phyloP scores from a whole-genome alignment of 2,329 filamentous ascomycete species.

The Fusarium sp. region DNA sequence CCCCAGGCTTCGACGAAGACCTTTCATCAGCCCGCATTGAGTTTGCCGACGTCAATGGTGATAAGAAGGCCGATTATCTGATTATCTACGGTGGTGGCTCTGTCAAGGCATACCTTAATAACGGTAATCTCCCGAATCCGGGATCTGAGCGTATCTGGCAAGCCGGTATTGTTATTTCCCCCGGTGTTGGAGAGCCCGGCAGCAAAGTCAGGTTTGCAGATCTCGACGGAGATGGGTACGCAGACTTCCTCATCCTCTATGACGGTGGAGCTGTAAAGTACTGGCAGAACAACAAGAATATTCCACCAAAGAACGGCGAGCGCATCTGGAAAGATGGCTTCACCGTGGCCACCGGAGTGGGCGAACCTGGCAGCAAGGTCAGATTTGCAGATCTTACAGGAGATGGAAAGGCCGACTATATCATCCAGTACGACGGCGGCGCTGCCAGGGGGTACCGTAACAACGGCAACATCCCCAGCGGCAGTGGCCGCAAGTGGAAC shows the following conservation, averaged over 20 bases:
- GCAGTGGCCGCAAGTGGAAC: constrained; percentile 19
- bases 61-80: constrained; percentile 32
- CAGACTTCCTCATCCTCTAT: constrained; percentile 19
- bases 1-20: constrained; percentile 6
- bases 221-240: constrained; percentile 31
- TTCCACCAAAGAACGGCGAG: constrained; percentile 1
- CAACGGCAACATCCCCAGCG: constrained; percentile 7
- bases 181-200: constrained; percentile 12
- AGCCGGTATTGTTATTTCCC: constrained; percentile 5
- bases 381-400: constrained; percentile 26
- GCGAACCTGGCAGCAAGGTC: constrained; percentile 21
- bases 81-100: constrained; percentile 36
- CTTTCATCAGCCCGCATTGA: neutral
- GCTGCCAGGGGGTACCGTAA: constrained; percentile 22
- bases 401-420: constrained; percentile 22
- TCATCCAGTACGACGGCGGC: constrained; percentile 26
- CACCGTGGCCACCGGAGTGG: constrained; percentile 8
- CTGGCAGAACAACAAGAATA: constrained; percentile 26
- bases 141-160: constrained; percentile 17
- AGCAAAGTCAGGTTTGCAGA: constrained; percentile 32
- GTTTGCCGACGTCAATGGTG: constrained; percentile 31
- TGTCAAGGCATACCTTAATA: neutral
- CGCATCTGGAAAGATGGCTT: constrained; percentile 33
- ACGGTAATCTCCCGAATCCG: neutral
- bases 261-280: constrained; percentile 23